These are phyloP conservation scores for Colletotrichum godetiae DNA, from an alignment of 2,329 filamentous ascomycete genomes.

Conservation along the genomic window DNA sequence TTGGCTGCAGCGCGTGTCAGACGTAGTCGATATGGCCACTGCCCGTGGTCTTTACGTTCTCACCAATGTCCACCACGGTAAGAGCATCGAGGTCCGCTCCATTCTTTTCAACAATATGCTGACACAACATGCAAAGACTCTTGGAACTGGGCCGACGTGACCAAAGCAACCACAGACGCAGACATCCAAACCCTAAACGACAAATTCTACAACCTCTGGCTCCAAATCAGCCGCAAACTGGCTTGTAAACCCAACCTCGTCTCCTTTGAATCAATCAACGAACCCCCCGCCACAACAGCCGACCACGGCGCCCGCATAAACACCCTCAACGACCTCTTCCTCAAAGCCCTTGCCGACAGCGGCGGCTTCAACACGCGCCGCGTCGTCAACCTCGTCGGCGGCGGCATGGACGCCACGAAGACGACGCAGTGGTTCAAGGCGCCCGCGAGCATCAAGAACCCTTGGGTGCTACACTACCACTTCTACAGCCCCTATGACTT, in stretches of 20 bases:
- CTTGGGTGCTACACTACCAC: constrained; percentile 71
- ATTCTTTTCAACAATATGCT: background rate
- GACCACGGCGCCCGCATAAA: constrained; percentile 63
- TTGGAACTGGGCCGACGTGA: constrained; percentile 68
- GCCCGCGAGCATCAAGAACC: constrained; percentile 61
- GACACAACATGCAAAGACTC: constrained; percentile 51
- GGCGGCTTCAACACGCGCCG: constrained; percentile 66
- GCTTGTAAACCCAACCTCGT: constrained; percentile 65
- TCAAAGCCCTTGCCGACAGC: constrained; percentile 62
- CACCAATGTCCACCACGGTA: constrained; percentile 67
- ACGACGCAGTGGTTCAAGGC: constrained; percentile 65
- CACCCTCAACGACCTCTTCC: constrained; percentile 66
- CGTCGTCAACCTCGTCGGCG: constrained; percentile 66
- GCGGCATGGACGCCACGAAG: constrained; percentile 58
- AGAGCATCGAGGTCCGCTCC: background rate
- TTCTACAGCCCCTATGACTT: constrained; percentile 69
- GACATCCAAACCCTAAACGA: constrained; percentile 66
- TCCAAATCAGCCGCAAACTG: constrained; percentile 65
- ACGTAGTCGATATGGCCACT: constrained; percentile 67
- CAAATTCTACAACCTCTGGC: constrained; percentile 66
- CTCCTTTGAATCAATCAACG: constrained; percentile 70
- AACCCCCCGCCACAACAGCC: constrained; percentile 63
- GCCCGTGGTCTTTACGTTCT: constrained; percentile 62
- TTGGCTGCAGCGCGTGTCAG: constrained; percentile 68
- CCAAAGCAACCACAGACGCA: constrained; percentile 47